Evolutionary conservation across 208 protist species (phyloP).

Genomic region (Porcisia hertigi): DNA sequence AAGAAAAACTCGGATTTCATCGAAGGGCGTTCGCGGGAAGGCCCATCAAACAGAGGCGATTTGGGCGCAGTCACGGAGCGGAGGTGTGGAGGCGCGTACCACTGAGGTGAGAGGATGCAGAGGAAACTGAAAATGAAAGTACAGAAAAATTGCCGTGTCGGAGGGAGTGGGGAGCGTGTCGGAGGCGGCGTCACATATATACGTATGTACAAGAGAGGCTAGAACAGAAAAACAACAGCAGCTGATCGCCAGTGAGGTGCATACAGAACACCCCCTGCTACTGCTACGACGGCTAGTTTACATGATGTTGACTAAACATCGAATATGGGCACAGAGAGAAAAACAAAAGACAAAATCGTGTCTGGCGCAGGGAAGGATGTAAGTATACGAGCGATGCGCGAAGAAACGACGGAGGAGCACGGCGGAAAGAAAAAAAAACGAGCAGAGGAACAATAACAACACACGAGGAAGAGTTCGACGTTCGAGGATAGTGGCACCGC

Average conservation of each 20-base stretch:
- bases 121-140: not conserved
- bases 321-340: not conserved
- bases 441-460: not conserved
- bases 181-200: not conserved
- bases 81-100: no score
- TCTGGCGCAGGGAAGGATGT: not conserved
- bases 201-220: not conserved
- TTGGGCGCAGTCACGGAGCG: no score
- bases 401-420: no score
- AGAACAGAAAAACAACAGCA: not conserved
- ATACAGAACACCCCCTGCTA: not conserved
- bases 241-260: not conserved
- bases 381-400: not conserved
- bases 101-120: not conserved
- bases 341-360: not conserved
- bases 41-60: no score
- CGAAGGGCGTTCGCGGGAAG: no score
- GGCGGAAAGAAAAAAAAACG: not conserved
- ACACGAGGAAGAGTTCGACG: not conserved
- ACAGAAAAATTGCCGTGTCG: no score
- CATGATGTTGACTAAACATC: not conserved
- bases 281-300: not conserved
- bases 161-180: no score
- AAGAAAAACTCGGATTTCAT: no score
- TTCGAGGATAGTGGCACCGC: not conserved